Evolutionary conservation across 257 asterid species (phyloP), one percentile per base, ranked within the genome.

Genomic region (Petrea volubilis): DNA sequence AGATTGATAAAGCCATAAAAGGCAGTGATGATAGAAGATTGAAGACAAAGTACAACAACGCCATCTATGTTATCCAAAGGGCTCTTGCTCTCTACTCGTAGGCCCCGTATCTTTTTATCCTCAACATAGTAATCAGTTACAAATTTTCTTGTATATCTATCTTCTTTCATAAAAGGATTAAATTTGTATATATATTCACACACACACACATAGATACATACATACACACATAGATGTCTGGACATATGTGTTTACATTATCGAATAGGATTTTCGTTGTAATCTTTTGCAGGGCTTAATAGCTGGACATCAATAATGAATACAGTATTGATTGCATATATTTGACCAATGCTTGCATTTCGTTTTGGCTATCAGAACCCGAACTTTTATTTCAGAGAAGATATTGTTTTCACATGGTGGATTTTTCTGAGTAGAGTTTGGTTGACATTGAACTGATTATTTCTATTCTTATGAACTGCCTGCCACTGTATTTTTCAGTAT

Each of bases 51-150:
- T 93, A 88, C 81, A 83, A 78, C 78, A 93, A 88, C 67, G 97
- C 98, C 78, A 81, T 93, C 77, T 80, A 86, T 71, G 96, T 90
- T 40, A 93, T 93, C 77, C 89, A 62, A 80, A 83, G 97, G 78
- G 93, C 96, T 67, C 85, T 93, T 36, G 96, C 96, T 68, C 96
- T 91, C 67, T 91, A 91, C 83, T 64, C 94, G 97, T 93, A 84
- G 31, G 90, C 58, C 50, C 52, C 71, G 23, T 49, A 47, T 56
- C 81, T 28, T 49, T 31, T 70, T 43, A 10, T 53, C 67, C 21
- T 72, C 1, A 43, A 17, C 40, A 15, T 70, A 70, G 24, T 18
- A 55, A 25, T 77, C 47, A 23, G 59, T 15, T 43, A 2, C 44
- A 7, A 25, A 24, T 59, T 74, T 69, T 28, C 13, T 13, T 57